These are phyloP conservation scores for Eucalyptus rudis DNA, from an alignment of 345 rosid species.

Conservation along the genomic window DNA sequence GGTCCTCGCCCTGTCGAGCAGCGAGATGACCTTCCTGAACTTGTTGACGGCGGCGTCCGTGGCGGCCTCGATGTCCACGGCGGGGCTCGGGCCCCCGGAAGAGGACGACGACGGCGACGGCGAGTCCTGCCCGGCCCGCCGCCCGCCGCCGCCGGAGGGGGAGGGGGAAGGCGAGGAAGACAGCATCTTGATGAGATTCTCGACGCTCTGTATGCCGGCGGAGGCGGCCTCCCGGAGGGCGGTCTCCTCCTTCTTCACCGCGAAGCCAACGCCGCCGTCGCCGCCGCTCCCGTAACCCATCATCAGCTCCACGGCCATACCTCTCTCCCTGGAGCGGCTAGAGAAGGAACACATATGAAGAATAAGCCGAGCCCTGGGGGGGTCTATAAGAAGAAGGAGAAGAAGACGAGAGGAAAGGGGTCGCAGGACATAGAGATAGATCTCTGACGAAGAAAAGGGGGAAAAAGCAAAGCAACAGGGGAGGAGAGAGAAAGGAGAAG, in stretches of 20 bases:
- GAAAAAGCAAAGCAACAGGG: neutral
- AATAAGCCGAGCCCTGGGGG: neutral
- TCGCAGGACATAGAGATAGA: neutral
- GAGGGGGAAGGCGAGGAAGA: neutral
- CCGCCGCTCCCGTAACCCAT: slow-evolving; percentile 10
- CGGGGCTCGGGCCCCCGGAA: neutral
- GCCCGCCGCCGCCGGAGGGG: neutral
- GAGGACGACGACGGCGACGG: neutral
- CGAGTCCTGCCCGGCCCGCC: neutral
- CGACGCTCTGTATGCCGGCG: slow-evolving; percentile 76
- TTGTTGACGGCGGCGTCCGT: slow-evolving; percentile 63
- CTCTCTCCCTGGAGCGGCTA: neutral
- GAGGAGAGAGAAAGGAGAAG: neutral
- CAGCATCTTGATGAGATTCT: slow-evolving; percentile 31
- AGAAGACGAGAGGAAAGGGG: neutral
- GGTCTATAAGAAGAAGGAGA: neutral
- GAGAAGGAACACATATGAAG: neutral
- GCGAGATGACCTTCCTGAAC: slow-evolving; percentile 64
- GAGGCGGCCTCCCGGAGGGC: slow-evolving; percentile 63
- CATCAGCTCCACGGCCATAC: slow-evolving; percentile 63
- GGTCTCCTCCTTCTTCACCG: slow-evolving; percentile 30
- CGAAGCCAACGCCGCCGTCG: slow-evolving; percentile 15
- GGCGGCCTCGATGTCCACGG: slow-evolving; percentile 27
- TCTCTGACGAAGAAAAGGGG: neutral
- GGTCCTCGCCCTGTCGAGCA: slow-evolving; percentile 56